phyloP scores from a whole-genome alignment of 192 early-diverging fungal species.

The Entomortierella lignicola region DNA sequence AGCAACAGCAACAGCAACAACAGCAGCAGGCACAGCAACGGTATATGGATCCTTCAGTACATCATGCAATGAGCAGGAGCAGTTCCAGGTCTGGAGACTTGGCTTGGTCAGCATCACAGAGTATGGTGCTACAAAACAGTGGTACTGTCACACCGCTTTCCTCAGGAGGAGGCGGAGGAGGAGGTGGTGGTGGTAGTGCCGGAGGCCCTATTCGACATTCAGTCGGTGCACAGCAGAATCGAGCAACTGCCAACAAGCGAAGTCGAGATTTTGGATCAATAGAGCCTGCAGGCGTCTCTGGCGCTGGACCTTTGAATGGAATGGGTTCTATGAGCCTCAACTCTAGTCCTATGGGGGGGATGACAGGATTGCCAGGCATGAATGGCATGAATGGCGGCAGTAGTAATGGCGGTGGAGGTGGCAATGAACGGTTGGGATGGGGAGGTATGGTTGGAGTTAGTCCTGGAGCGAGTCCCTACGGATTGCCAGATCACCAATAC shows the following conservation, averaged over 20 bases:
- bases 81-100: conserved; percentile 28
- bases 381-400: conserved; percentile 15
- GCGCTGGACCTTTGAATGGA: neutral
- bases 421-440: conserved; percentile 29
- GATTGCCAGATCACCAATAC: conserved; percentile 7
- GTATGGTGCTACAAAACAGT: conserved; percentile 8
- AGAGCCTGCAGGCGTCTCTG: conserved; percentile 3
- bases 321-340: conserved; percentile 7
- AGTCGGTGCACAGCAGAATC: conserved; percentile 34
- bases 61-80: conserved; percentile 14
- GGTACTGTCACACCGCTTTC: neutral
- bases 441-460: conserved; percentile 47
- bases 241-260: conserved; percentile 32
- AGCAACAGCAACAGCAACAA: conserved; percentile 33
- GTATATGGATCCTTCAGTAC: conserved; percentile 28
- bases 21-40: conserved; percentile 25
- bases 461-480: conserved; percentile 26
- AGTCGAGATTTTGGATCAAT: conserved; percentile 41
- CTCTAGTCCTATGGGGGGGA: conserved; percentile 24
- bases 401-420: neutral
- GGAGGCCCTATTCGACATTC: conserved; percentile 40
- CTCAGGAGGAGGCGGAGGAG: neutral
- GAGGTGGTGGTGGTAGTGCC: conserved; percentile 1
- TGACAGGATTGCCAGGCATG: conserved; percentile 36
- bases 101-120: conserved; percentile 18